These are phyloP conservation scores for Dinochytrium kinnereticum DNA, from an alignment of 371 early-diverging fungal genomes.

Conservation along the genomic window DNA sequence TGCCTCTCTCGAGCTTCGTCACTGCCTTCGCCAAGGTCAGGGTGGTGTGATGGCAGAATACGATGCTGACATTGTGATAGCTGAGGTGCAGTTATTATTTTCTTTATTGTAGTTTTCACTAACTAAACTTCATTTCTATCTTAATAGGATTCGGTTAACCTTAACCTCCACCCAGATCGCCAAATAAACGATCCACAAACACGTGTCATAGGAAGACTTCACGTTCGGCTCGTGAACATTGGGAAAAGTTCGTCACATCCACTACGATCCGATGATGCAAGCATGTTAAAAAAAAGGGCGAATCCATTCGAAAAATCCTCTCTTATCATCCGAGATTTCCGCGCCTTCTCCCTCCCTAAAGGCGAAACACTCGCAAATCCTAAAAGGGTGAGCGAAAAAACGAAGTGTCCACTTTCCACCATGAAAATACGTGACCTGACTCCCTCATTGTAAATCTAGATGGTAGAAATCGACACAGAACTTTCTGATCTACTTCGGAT, in stretches of 20 bases:
- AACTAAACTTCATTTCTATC: too few relatives aligned
- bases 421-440: too few relatives aligned
- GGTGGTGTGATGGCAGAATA: constrained; percentile 42
- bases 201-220: constrained; percentile 31
- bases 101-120: too few relatives aligned
- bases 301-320: constrained; percentile 2
- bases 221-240: constrained; percentile 36
- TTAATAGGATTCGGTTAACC: too few relatives aligned
- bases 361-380: constrained; percentile 18
- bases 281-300: neutral
- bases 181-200: neutral
- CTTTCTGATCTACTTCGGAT: constrained; percentile 39
- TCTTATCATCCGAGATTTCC: constrained; percentile 41
- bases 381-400: constrained; percentile 11
- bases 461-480: constrained; percentile 50
- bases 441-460: too few relatives aligned
- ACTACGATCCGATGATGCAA: neutral
- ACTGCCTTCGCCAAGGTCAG: constrained; percentile 39
- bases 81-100: constrained; percentile 29
- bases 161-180: too few relatives aligned
- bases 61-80: constrained; percentile 45
- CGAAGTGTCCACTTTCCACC: too few relatives aligned
- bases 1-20: constrained; percentile 36
- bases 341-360: constrained; percentile 6
- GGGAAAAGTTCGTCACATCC: constrained; percentile 21